Evolutionary conservation across 306 rosid species (phyloP).

Genomic region (Mucuna pruriens): DNA sequence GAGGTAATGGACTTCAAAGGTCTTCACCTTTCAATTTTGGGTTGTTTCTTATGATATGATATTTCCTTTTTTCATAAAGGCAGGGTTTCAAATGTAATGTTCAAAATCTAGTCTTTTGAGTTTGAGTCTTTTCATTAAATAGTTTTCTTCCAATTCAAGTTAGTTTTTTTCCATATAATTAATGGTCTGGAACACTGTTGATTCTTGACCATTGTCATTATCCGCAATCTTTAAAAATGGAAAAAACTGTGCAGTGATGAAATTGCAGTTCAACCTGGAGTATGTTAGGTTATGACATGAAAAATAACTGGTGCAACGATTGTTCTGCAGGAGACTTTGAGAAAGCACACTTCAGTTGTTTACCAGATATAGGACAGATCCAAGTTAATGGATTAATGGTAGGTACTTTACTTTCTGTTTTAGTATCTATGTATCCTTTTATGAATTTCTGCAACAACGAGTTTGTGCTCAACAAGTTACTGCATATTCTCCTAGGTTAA

Average conservation of each 20-base stretch:
- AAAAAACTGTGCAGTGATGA: constrained; percentile 14
- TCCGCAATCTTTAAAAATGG: not conserved
- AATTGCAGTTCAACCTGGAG: constrained; percentile 1
- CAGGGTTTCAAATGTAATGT: not conserved
- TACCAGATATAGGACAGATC: constrained; percentile 70
- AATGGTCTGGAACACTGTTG: not conserved
- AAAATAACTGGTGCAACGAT: constrained; percentile 18
- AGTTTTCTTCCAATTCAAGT: not conserved
- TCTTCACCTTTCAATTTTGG: not conserved
- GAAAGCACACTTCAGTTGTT: constrained; percentile 62
- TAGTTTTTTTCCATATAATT: constrained; percentile 20
- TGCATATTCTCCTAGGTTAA: constrained; percentile 57
- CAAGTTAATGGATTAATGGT: constrained; percentile 73
- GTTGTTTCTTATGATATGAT: not conserved
- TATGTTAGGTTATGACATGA: constrained; percentile 6
- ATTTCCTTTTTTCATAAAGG: not conserved
- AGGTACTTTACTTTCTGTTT: constrained; percentile 22
- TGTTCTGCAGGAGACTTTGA: constrained; percentile 67
- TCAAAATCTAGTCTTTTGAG: constrained; percentile 11
- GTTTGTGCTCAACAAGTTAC: constrained; percentile 15
- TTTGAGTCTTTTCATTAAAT: not conserved
- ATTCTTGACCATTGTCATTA: not conserved
- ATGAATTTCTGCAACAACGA: constrained; percentile 10
- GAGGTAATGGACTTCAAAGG: not conserved
- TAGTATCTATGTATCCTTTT: not conserved